Percentiles rank a stretch among this genome's conserved stretches.
Conservation (phyloP, 2,329 filamentous ascomycete genomes). For the Pseudohalonectria lignicola region DNA sequence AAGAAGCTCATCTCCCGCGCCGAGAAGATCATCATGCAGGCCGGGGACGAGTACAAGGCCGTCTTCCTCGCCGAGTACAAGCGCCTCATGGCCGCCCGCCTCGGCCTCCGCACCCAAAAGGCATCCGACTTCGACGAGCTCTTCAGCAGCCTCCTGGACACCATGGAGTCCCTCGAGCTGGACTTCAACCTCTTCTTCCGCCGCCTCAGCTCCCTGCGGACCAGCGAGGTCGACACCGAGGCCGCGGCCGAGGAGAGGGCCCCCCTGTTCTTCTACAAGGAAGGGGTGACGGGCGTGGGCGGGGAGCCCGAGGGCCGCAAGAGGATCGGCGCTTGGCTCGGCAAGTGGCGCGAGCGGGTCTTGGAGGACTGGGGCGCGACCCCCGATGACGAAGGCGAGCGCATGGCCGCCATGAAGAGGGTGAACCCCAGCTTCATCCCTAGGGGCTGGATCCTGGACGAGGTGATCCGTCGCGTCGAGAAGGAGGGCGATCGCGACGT, state of each 20-base stretch:
- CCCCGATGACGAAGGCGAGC: constrained; percentile 41
- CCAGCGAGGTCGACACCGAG: constrained; percentile 53
- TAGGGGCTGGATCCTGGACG: constrained; percentile 84
- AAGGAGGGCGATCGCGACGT: constrained; percentile 73
- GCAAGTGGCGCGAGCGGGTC: constrained; percentile 61
- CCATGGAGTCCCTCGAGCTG: constrained; percentile 68
- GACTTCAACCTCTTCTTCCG: constrained; percentile 96
- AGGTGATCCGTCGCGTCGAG: constrained; percentile 82
- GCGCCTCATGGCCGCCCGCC: constrained; percentile 64
- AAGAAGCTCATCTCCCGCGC: constrained; percentile 66
- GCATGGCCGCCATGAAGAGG: constrained; percentile 64
- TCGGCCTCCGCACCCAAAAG: constrained; percentile 63
- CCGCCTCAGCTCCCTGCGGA: constrained; percentile 52
- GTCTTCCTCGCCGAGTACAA: constrained; percentile 88
- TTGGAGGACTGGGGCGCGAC: constrained; percentile 59
- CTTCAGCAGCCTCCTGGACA: constrained; percentile 74
- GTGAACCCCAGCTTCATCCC: constrained; percentile 93
- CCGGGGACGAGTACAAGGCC: constrained; percentile 78
- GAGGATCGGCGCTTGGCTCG: constrained; percentile 68
- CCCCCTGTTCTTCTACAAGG: constrained; percentile 67
- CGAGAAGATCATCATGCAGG: constrained; percentile 69
- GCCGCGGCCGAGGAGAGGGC: constrained; percentile 55
- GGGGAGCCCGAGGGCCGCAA: constrained; percentile 54
- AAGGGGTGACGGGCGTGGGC: constrained; percentile 48
- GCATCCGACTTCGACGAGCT: constrained; percentile 69